Conservation (phyloP, 225 moss, liverwort and hornwort genomes). For the Takakia lepidozioides region DNA sequence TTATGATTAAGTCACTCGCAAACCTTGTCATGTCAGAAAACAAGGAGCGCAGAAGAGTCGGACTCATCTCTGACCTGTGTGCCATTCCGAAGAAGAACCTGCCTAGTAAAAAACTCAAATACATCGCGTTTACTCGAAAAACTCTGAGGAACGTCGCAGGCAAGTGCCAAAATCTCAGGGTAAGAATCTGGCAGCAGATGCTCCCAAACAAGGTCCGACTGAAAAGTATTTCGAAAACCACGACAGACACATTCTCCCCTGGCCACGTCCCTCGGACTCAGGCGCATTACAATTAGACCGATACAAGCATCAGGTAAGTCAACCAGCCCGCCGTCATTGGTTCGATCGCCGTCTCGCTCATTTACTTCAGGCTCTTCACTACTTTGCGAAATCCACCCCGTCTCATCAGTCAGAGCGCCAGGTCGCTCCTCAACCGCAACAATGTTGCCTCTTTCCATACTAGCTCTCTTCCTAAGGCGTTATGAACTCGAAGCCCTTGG, state of each 20-base stretch:
- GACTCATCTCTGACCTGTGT: conserved; percentile 14
- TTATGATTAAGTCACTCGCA: too few relatives aligned
- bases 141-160: conserved; percentile 3
- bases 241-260: conserved; percentile 18
- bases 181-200: conserved; percentile 11
- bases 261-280: conserved; percentile 26
- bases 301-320: conserved; percentile 18
- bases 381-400: too few relatives aligned
- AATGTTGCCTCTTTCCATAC: too few relatives aligned
- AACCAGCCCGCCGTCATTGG: conserved; percentile 10
- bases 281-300: conserved; percentile 11
- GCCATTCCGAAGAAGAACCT: conserved; percentile 5
- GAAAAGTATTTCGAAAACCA: conserved; percentile 16
- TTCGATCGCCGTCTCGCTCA: neutral
- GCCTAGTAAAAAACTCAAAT: conserved; percentile 21
- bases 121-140: conserved; percentile 19
- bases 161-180: conserved; percentile 5
- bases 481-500: too few relatives aligned
- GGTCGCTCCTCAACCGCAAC: too few relatives aligned
- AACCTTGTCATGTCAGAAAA: too few relatives aligned
- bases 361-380: neutral
- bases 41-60: too few relatives aligned
- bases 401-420: too few relatives aligned
- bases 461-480: too few relatives aligned
- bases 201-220: conserved; percentile 23